Conservation (phyloP, 768 basidiomycete genomes). For the Pulveroboletus sp. region DNA sequence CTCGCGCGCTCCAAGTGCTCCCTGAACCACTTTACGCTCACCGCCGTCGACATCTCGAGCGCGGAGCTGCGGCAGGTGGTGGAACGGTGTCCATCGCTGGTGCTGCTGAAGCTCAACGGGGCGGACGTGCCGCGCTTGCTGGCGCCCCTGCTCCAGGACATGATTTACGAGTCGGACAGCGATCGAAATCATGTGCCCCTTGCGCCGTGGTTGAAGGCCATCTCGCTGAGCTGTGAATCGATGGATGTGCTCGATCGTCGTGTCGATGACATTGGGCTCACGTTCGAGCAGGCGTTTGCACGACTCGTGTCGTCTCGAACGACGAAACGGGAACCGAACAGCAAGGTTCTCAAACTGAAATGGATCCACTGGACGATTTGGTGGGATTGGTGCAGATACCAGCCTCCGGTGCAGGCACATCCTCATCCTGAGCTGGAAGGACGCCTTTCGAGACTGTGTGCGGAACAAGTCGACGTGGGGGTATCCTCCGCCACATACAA, state of each 20-base stretch:
- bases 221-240: slow-evolving; percentile 30
- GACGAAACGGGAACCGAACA: slow-evolving; percentile 14
- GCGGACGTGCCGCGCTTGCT: slow-evolving; percentile 18
- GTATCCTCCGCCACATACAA: slow-evolving; percentile 28
- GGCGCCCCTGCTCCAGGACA: slow-evolving; percentile 22
- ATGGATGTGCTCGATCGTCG: slow-evolving; percentile 16
- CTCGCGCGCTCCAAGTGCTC: slow-evolving; percentile 26
- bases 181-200: slow-evolving; percentile 15
- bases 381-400: slow-evolving; percentile 26
- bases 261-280: slow-evolving; percentile 23
- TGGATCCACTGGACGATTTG: slow-evolving; percentile 33
- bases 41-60: slow-evolving; percentile 21
- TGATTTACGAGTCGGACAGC: slow-evolving; percentile 16
- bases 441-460: slow-evolving; percentile 20
- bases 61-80: slow-evolving; percentile 22
- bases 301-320: slow-evolving; percentile 25
- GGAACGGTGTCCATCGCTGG: slow-evolving; percentile 28
- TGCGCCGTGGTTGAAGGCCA: slow-evolving; percentile 27
- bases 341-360: slow-evolving; percentile 26
- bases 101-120: slow-evolving; percentile 28
- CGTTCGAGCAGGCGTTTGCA: slow-evolving; percentile 25
- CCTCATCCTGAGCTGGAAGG: slow-evolving; percentile 23
- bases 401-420: slow-evolving; percentile 17
- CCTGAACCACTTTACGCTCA: slow-evolving; percentile 30
- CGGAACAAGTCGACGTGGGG: slow-evolving; percentile 26